Evolutionary conservation across 1,284 basidiomycete genomes (phyloP).

Genomic region (Malassezia furfur): DNA sequence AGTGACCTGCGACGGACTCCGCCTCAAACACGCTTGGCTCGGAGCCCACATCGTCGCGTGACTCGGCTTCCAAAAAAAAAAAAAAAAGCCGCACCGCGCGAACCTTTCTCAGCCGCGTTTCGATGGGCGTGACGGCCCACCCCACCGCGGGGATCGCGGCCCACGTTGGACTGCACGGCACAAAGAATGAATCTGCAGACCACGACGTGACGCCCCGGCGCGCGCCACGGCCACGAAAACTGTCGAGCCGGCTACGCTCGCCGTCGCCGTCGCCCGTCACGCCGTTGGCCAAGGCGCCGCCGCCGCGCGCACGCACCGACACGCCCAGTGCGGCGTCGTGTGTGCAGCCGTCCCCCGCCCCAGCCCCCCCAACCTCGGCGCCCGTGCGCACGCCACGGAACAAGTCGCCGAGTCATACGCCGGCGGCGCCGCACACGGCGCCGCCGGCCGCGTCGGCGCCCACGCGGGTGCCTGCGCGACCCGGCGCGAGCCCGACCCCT

Average conservation of each 20-base stretch:
- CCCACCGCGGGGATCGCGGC: neutral
- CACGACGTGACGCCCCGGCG: slow-evolving; percentile 1
- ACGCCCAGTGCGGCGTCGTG: neutral
- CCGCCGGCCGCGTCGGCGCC: neutral
- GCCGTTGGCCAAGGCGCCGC: slow-evolving; percentile 1
- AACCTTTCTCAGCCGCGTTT: no score
- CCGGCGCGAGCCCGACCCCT: neutral
- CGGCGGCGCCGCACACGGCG: neutral
- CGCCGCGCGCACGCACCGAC: neutral
- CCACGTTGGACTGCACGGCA: no score
- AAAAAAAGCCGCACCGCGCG: no score
- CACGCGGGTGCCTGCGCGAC: no score
- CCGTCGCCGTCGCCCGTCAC: slow-evolving; percentile 15
- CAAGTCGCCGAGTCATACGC: no score
- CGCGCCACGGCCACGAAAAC: slow-evolving; percentile 12
- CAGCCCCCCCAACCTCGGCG: no score
- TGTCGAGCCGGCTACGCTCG: slow-evolving; percentile 11
- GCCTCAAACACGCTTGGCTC: neutral
- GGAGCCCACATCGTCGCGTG: neutral
- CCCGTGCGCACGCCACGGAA: no score
- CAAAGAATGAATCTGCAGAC: no score
- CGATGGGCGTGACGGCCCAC: neutral
- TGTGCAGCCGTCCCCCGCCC: no score
- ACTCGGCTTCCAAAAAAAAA: neutral
- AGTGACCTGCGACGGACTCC: neutral